These are phyloP conservation scores for Passiflora organensis DNA, from an alignment of 345 rosid species.

Conservation along the genomic window DNA sequence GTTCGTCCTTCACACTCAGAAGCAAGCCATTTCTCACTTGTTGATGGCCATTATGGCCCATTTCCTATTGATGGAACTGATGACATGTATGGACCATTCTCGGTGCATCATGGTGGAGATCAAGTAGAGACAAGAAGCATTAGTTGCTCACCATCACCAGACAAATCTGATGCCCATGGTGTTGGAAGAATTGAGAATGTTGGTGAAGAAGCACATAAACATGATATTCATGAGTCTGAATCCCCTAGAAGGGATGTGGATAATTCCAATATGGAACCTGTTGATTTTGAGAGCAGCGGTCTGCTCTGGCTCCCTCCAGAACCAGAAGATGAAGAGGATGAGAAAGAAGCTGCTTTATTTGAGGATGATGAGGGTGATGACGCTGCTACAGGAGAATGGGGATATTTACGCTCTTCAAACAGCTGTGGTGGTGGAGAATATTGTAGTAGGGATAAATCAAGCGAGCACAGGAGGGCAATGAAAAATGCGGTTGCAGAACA, in stretches of 20 bases:
- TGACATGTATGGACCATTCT: slow-evolving; percentile 43
- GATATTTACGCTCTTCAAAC: slow-evolving; percentile 49
- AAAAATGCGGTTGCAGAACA: slow-evolving; percentile 85
- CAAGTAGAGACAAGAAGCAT: slow-evolving; percentile 37
- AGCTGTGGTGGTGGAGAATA: slow-evolving; percentile 74
- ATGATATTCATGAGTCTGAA: slow-evolving; percentile 43
- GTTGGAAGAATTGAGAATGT: slow-evolving; percentile 35
- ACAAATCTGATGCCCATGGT: slow-evolving; percentile 41
- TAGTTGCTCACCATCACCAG: slow-evolving; percentile 41
- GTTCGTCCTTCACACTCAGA: slow-evolving; percentile 49
- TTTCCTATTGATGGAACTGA: slow-evolving; percentile 32
- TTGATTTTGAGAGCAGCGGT: slow-evolving; percentile 85
- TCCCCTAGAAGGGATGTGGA: slow-evolving; percentile 46
- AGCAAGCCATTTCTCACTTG: slow-evolving; percentile 42
- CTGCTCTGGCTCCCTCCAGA: slow-evolving; percentile 91
- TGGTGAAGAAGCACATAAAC: slow-evolving; percentile 41
- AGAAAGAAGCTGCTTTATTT: slow-evolving; percentile 49
- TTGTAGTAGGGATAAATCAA: slow-evolving; percentile 50
- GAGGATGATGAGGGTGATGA: slow-evolving; percentile 66
- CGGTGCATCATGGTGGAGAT: slow-evolving; percentile 41
- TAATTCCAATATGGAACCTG: slow-evolving; percentile 43
- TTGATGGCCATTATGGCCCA: slow-evolving; percentile 43
- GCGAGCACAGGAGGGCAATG: slow-evolving; percentile 67
- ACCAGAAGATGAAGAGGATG: slow-evolving; percentile 95
- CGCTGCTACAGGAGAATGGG: slow-evolving; percentile 74